Percentiles rank a stretch among this genome's conserved stretches.
Conservation (phyloP, 805 yeast species). For the Jamesozyma piceae region DNA sequence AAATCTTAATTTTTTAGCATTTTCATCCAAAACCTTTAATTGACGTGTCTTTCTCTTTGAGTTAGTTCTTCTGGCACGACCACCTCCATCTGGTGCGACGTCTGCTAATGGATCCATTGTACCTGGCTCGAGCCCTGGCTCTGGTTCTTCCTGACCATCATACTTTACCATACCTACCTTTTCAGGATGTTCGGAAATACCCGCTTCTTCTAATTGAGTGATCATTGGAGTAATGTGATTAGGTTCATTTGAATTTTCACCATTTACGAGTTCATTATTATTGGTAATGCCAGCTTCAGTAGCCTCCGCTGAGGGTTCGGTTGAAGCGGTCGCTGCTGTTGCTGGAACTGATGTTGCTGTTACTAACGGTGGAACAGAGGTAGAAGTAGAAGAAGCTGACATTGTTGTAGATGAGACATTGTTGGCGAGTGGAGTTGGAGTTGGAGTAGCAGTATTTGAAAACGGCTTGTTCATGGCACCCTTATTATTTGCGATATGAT, state of each 20-base stretch:
- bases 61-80: constrained; percentile 50
- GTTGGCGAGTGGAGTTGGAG: neutral
- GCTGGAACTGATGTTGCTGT: neutral
- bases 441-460: constrained; percentile 1
- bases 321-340: neutral
- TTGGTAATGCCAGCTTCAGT: neutral
- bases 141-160: constrained; percentile 33
- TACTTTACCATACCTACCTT: constrained; percentile 35
- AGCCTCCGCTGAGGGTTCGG: too few species aligned
- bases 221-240: constrained; percentile 8
- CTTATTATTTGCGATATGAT: neutral
- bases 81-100: constrained; percentile 90
- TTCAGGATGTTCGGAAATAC: constrained; percentile 30
- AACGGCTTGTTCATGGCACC: constrained; percentile 1
- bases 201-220: constrained; percentile 32
- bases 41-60: constrained; percentile 77
- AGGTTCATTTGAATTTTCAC: neutral
- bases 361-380: neutral
- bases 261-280: neutral
- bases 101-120: constrained; percentile 40
- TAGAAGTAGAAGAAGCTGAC: neutral
- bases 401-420: neutral
- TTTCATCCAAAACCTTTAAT: constrained; percentile 70
- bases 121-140: constrained; percentile 34
- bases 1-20: constrained; percentile 73